Evolutionary conservation across 495 filamentous ascomycete genomes (phyloP).

Genomic region (Chaetomium fimeti): DNA sequence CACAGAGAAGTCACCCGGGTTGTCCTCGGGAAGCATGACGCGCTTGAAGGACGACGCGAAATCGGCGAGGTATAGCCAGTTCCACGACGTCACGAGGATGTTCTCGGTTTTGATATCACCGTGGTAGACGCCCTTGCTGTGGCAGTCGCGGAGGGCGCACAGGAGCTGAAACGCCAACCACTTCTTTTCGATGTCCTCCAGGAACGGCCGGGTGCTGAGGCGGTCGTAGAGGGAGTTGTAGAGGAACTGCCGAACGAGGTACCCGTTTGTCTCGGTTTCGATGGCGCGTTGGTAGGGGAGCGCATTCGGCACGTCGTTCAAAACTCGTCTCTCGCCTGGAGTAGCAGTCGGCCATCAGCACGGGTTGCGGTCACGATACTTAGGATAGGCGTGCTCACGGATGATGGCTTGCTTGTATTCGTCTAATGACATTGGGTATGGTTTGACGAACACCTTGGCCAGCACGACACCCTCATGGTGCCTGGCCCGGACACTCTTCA

Average conservation of each 20-base stretch:
- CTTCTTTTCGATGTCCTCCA: constrained; percentile 97
- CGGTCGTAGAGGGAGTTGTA: constrained; percentile 97
- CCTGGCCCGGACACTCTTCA: constrained; percentile 91
- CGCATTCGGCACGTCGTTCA: constrained; percentile 86
- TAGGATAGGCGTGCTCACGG: constrained; percentile 51
- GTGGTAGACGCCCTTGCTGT: constrained; percentile 86
- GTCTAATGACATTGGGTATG: constrained; percentile 73
- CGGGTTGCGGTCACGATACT: not conserved
- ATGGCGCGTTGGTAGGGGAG: constrained; percentile 84
- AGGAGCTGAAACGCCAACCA: constrained; percentile 97
- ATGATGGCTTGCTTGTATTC: constrained; percentile 72
- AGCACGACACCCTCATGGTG: constrained; percentile 87
- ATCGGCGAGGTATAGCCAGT: constrained; percentile 97
- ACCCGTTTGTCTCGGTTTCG: constrained; percentile 86
- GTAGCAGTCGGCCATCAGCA: constrained; percentile 23
- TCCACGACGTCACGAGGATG: constrained; percentile 95
- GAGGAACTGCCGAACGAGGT: constrained; percentile 92
- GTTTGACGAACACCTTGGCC: constrained; percentile 92
- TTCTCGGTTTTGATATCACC: constrained; percentile 99
- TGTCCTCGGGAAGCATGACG: constrained; percentile 91
- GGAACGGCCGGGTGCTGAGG: constrained; percentile 91
- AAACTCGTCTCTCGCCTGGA: constrained; percentile 72
- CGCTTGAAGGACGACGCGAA: constrained; percentile 96
- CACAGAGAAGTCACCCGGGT: constrained; percentile 95
- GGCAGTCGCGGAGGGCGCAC: constrained; percentile 88